These are phyloP conservation scores for Leccinum variabile DNA, from an alignment of 1,284 basidiomycete species.

Conservation along the genomic window DNA sequence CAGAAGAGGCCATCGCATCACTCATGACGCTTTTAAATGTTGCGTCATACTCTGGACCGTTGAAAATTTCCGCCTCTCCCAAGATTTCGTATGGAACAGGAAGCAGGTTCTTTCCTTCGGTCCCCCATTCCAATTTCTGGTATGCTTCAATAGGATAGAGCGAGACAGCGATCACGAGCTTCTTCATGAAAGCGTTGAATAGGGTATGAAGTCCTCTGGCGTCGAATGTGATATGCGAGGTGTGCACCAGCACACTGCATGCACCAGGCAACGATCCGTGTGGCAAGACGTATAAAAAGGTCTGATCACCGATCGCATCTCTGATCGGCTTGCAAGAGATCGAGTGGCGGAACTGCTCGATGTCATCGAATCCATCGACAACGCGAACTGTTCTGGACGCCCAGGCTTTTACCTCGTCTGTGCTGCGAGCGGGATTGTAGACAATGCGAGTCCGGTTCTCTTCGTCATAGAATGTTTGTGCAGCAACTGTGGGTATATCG, in stretches of 20 bases:
- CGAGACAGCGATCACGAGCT: not conserved
- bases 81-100: not conserved
- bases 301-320: not conserved
- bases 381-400: not conserved
- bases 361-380: not conserved
- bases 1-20: not conserved
- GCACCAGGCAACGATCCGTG: not conserved
- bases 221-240: not conserved
- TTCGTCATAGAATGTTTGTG: not conserved
- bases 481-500: not conserved
- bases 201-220: not conserved
- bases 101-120: not conserved
- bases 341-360: not conserved
- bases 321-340: not conserved
- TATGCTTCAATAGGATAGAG: not conserved
- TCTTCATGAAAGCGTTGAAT: not conserved
- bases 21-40: not conserved
- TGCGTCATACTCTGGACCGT: not conserved
- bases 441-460: not conserved
- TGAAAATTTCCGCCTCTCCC: not conserved
- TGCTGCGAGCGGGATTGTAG: not conserved
- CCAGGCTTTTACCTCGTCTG: not conserved
- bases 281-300: not conserved
- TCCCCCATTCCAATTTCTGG: not conserved
- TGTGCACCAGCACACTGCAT: constrained; percentile 1